phyloP scores from a whole-genome alignment of 192 early-diverging fungal species.

The Coemansia sp. region DNA sequence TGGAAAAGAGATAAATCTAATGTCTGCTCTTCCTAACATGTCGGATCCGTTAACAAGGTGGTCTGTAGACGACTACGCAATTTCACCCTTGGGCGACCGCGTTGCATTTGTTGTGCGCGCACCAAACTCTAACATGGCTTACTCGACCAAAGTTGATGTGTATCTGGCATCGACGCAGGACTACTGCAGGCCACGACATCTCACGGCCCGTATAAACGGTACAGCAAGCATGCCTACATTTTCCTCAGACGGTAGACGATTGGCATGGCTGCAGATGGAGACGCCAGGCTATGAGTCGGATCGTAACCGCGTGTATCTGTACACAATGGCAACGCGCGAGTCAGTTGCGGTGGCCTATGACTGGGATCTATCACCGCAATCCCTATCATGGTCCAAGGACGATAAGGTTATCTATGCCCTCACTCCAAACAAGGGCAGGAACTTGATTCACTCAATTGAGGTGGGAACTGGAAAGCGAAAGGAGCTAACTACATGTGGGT shows the following conservation, averaged over 20 bases:
- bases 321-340: conserved; percentile 52
- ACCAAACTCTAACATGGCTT: conserved; percentile 58
- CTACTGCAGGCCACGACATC: conserved; percentile 30
- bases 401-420: conserved; percentile 17
- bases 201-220: conserved; percentile 55
- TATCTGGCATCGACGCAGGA: conserved; percentile 60
- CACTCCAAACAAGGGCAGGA: conserved; percentile 17
- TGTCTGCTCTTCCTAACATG: conserved; percentile 41
- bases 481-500: conserved; percentile 20
- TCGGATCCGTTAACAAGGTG: conserved; percentile 57
- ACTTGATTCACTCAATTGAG: conserved; percentile 15
- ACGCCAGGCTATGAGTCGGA: conserved; percentile 69
- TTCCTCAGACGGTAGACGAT: conserved; percentile 59
- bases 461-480: conserved; percentile 17
- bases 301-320: conserved; percentile 60
- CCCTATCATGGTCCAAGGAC: conserved; percentile 36
- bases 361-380: conserved; percentile 63
- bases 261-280: conserved; percentile 75
- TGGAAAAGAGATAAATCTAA: conserved; percentile 20
- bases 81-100: conserved; percentile 62
- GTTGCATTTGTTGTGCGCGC: conserved; percentile 68
- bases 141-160: conserved; percentile 69
- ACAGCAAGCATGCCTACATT: conserved; percentile 61
- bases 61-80: conserved; percentile 59
- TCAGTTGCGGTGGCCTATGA: conserved; percentile 50